phyloP scores from a whole-genome alignment of 495 filamentous ascomycete species.

The Aspergillus coremiiformis region DNA sequence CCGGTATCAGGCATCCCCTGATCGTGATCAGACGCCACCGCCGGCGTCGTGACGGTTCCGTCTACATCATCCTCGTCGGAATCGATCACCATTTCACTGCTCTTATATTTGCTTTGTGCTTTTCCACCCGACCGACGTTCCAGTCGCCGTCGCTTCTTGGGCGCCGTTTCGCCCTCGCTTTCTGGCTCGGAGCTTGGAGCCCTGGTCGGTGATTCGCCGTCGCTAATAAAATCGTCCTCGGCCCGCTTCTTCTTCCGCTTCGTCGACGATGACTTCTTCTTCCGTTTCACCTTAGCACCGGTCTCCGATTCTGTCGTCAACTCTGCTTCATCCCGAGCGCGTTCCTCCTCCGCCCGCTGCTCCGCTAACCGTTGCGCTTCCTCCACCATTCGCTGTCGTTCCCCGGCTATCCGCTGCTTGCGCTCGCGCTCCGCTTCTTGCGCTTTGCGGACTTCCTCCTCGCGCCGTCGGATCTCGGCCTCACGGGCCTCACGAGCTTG shows the following conservation, averaged over 20 bases:
- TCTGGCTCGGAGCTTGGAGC: conserved; percentile 15
- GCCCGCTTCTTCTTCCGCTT: conserved; percentile 61
- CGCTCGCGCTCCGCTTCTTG: conserved; percentile 61
- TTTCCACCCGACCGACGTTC: conserved; percentile 51
- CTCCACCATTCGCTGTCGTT: conserved; percentile 71
- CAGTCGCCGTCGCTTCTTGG: conserved; percentile 46
- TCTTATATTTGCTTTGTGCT: conserved; percentile 67
- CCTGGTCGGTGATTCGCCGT: conserved; percentile 10
- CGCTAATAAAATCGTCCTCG: conserved; percentile 24
- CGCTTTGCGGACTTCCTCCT: conserved; percentile 59
- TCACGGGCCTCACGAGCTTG: conserved; percentile 69
- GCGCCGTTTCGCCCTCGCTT: conserved; percentile 32
- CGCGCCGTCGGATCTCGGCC: conserved; percentile 63
- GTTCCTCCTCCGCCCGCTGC: conserved; percentile 65
- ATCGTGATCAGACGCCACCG: conserved; percentile 32
- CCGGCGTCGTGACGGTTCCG: conserved; percentile 9
- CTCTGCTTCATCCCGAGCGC: conserved; percentile 57
- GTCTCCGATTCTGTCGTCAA: conserved; percentile 70
- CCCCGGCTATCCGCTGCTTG: conserved; percentile 70
- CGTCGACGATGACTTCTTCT: conserved; percentile 45
- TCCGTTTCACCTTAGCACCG: conserved; percentile 66
- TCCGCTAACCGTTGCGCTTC: conserved; percentile 64
- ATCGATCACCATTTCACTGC: conserved; percentile 70
- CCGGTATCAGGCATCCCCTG: conserved; percentile 17
- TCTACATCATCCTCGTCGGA: conserved; percentile 52